Evolutionary conservation across 2,329 filamentous ascomycete species (phyloP).

Genomic region (Calonectria pauciramosa): DNA sequence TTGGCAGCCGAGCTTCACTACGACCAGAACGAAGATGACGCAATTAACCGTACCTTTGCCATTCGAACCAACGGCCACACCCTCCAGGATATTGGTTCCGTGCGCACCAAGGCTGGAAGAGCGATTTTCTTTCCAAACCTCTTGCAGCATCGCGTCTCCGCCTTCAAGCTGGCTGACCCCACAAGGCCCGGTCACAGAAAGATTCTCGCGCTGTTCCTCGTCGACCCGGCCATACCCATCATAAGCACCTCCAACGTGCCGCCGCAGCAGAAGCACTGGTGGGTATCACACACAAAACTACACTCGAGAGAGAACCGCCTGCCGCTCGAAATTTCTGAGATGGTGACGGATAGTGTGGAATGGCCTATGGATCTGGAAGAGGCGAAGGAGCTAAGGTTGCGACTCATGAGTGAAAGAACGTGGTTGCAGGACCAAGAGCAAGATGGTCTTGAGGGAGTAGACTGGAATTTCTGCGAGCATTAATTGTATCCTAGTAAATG

Average conservation of each 20-base stretch:
- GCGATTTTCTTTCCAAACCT: conserved; percentile 61
- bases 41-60: background rate
- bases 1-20: background rate
- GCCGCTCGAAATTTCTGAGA: background rate
- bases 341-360: background rate
- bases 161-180: conserved; percentile 64
- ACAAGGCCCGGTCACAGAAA: conserved; percentile 68
- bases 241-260: conserved; percentile 56
- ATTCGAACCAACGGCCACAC: background rate
- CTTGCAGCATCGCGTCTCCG: conserved; percentile 63
- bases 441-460: background rate
- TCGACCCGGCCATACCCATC: conserved; percentile 64
- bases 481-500: background rate
- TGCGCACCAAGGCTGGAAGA: background rate
- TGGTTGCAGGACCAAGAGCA: background rate
- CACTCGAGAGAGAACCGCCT: background rate
- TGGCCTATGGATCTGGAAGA: background rate
- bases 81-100: background rate
- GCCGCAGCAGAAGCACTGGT: conserved; percentile 50
- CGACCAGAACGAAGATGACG: background rate
- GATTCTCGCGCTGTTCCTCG: conserved; percentile 69
- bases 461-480: background rate
- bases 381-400: background rate
- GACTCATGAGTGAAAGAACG: background rate
- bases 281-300: background rate